A percentile compares a stretch with the other conserved stretches of the same genome.
These are phyloP conservation scores for Chimonanthus praecox DNA, from an alignment of 164 flowering plant genomes.

Conservation along the genomic window DNA sequence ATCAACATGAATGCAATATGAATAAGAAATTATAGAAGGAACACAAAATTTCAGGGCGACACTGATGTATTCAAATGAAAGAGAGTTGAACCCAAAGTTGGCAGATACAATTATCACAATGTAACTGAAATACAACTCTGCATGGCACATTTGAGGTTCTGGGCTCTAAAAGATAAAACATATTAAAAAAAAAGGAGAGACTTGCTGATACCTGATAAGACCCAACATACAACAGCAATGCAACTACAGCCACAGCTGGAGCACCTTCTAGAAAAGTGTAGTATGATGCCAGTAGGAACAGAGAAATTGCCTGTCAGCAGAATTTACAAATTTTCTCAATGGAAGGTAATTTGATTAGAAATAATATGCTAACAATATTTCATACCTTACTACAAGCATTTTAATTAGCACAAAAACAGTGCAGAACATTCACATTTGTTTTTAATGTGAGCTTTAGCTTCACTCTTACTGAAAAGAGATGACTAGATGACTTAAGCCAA, in stretches of 20 bases:
- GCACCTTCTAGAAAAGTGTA: slow-evolving; percentile 56
- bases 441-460: too few species aligned
- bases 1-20: too few species aligned
- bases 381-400: too few species aligned
- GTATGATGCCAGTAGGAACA: slow-evolving; percentile 83
- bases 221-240: slow-evolving; percentile 77
- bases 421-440: too few species aligned
- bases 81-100: background rate
- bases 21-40: too few species aligned
- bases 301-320: slow-evolving; percentile 52
- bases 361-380: background rate
- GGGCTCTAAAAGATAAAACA: too few species aligned
- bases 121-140: background rate
- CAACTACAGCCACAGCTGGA: slow-evolving; percentile 74
- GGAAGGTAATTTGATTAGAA: background rate
- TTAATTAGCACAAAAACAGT: too few species aligned
- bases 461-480: too few species aligned
- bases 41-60: too few species aligned
- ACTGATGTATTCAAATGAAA: too few species aligned
- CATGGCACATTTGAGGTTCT: background rate
- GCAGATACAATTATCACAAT: background rate
- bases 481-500: background rate
- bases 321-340: background rate
- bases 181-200: background rate
- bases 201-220: slow-evolving; percentile 77